A percentile compares a stretch with the other conserved stretches of the same genome.
Evolutionary conservation across 2,329 filamentous ascomycete species (phyloP).

Genomic region (Ophiognomonia clavigignenti-juglandacearum): DNA sequence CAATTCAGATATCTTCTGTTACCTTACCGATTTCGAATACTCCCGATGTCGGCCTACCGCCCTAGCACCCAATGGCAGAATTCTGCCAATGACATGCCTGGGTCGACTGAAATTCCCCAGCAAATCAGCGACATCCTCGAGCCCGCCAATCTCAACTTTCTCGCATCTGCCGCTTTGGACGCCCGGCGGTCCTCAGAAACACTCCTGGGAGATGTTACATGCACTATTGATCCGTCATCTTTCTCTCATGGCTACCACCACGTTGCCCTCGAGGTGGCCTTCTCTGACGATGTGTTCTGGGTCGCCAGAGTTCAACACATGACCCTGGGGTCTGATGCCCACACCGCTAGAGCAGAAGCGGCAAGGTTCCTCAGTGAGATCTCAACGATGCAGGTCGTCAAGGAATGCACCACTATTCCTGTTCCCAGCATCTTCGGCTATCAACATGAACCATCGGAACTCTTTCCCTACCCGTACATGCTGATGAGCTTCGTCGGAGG

Average conservation of each 20-base stretch:
- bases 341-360: not conserved
- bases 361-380: not conserved
- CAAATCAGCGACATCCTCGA: not conserved
- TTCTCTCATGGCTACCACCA: not conserved
- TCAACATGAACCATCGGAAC: not conserved
- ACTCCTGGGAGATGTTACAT: not conserved
- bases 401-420: not conserved
- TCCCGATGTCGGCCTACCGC: not conserved
- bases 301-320: not conserved
- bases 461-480: not conserved
- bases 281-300: not conserved
- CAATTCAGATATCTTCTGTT: too few species aligned
- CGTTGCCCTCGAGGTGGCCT: not conserved
- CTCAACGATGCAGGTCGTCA: not conserved
- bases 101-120: not conserved
- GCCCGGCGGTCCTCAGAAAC: not conserved
- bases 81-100: not conserved
- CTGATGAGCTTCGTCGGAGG: not conserved
- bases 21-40: too few species aligned
- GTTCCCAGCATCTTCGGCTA: not conserved
- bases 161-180: not conserved
- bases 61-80: not conserved
- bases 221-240: not conserved
- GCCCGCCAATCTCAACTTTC: not conserved
- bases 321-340: not conserved